phyloP scores from a whole-genome alignment of 2,329 filamentous ascomycete genomes.

The Malbranchea cinnamomea region DNA sequence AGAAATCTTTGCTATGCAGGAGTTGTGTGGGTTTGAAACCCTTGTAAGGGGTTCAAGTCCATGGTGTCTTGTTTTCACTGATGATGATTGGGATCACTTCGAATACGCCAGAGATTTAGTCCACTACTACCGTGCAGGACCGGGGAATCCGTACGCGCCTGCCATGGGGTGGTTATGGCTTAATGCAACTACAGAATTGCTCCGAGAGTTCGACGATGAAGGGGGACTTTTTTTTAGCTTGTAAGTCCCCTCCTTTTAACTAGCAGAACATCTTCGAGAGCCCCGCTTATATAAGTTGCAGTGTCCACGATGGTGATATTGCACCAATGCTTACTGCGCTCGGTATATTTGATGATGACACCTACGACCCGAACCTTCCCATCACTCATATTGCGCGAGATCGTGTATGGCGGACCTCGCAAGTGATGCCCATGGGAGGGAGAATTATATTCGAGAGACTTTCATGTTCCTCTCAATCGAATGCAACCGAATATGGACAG shows the following conservation, averaged over 20 bases:
- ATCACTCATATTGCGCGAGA: constrained; percentile 28
- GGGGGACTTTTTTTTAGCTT: constrained; percentile 43
- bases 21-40: constrained; percentile 46
- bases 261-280: not conserved
- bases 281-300: constrained; percentile 8
- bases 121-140: constrained; percentile 44
- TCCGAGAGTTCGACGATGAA: constrained; percentile 29
- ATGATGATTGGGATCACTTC: constrained; percentile 39
- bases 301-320: constrained; percentile 45
- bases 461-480: constrained; percentile 21
- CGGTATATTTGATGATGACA: constrained; percentile 30
- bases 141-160: constrained; percentile 38
- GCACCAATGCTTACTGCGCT: constrained; percentile 39
- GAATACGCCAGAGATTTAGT: constrained; percentile 44
- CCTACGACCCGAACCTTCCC: constrained; percentile 30
- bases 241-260: constrained; percentile 18
- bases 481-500: not conserved
- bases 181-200: constrained; percentile 38
- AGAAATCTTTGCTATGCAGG: constrained; percentile 45
- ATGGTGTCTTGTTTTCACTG: constrained; percentile 43
- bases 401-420: constrained; percentile 40
- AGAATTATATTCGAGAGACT: constrained; percentile 41
- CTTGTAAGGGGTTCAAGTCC: constrained; percentile 37
- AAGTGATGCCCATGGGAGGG: constrained; percentile 43
- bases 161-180: constrained; percentile 45